Conservation (phyloP, 495 filamentous ascomycete species). For the Tuber brumale region DNA sequence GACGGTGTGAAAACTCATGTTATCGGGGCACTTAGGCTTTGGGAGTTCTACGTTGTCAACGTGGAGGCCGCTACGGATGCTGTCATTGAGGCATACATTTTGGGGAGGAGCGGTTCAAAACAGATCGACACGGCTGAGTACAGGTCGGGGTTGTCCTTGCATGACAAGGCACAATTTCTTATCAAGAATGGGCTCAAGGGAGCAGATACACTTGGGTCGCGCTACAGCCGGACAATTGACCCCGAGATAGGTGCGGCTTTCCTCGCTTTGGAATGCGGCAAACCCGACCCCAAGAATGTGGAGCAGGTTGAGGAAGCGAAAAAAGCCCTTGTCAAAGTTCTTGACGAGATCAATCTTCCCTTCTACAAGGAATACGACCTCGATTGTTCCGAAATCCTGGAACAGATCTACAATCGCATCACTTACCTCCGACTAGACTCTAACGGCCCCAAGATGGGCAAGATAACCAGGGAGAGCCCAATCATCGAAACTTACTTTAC, state of each 20-base stretch:
- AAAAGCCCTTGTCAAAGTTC: conserved; percentile 52
- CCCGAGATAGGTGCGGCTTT: conserved; percentile 62
- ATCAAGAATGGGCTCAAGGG: conserved; percentile 57
- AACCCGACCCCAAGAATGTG: conserved; percentile 50
- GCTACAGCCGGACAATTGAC: conserved; percentile 64
- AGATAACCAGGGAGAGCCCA: conserved; percentile 66
- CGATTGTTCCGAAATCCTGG: conserved; percentile 73
- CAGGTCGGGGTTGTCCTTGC: conserved; percentile 50
- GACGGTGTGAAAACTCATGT: conserved; percentile 73
- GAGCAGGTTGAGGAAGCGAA: conserved; percentile 48
- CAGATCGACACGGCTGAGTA: conserved; percentile 8
- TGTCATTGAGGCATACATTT: conserved; percentile 61
- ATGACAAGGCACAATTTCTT: conserved; percentile 54
- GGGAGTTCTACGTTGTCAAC: conserved; percentile 88
- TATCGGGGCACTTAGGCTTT: conserved; percentile 67
- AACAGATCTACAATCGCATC: conserved; percentile 87
- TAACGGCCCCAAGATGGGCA: conserved; percentile 79
- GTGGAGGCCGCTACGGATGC: conserved; percentile 64
- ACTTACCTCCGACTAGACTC: conserved; percentile 88
- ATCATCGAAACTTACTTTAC: conserved; percentile 97
- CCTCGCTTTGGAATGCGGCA: conserved; percentile 62
- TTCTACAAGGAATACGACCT: conserved; percentile 86
- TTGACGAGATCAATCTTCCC: conserved; percentile 78
- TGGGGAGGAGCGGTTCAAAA: conserved; percentile 28
- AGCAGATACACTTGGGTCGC: conserved; percentile 65